Conservation (phyloP, 768 basidiomycete genomes). For the Pulveroboletus sp. region DNA sequence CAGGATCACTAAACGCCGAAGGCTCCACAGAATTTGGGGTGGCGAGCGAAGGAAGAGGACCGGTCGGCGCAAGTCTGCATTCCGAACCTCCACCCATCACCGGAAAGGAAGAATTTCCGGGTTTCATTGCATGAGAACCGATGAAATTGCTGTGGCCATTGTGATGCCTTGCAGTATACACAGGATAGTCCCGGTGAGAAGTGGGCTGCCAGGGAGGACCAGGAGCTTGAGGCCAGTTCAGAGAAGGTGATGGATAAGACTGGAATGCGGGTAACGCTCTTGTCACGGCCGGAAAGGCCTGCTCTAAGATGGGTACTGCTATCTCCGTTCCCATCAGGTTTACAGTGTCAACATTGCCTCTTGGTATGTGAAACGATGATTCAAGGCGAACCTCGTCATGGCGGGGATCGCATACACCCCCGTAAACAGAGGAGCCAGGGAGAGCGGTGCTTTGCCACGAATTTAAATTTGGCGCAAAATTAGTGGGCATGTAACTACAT, state of each 20-base stretch:
- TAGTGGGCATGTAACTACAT: not conserved
- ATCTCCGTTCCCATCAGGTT: not conserved
- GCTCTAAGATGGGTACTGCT: not conserved
- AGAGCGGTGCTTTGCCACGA: not conserved
- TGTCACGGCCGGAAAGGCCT: not conserved
- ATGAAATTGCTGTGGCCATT: not conserved
- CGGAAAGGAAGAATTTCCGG: not conserved
- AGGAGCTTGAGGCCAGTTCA: not conserved
- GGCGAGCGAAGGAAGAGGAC: not conserved
- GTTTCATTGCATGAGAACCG: not conserved
- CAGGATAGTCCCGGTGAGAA: slow-evolving; percentile 4
- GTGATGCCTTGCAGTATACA: not conserved
- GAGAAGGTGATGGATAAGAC: not conserved
- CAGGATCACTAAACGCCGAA: not conserved
- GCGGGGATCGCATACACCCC: not conserved
- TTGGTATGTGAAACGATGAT: not conserved
- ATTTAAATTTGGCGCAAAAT: not conserved
- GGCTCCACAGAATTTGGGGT: not conserved
- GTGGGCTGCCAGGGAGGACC: not conserved
- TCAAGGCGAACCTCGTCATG: not conserved
- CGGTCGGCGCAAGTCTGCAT: not conserved
- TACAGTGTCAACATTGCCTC: not conserved
- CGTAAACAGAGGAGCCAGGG: not conserved
- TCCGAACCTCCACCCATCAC: not conserved
- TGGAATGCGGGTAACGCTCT: not conserved